Conservation (phyloP, 2,329 filamentous ascomycete genomes). For the Fusarium pseudocircinatum region DNA sequence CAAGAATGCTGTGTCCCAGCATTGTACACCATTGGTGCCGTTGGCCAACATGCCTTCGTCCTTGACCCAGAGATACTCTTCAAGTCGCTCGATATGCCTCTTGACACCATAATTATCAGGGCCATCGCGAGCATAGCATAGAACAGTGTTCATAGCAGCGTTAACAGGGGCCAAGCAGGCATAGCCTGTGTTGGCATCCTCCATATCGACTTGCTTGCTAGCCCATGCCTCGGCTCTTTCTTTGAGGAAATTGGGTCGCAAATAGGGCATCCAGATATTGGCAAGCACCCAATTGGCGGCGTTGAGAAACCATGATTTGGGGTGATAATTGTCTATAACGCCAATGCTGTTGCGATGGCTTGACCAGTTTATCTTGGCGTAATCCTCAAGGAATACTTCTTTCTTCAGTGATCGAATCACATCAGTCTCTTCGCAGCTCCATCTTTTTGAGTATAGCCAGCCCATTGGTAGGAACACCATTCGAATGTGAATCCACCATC, state of each 20-base stretch:
- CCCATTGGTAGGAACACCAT: slow-evolving; percentile 95
- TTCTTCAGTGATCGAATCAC: slow-evolving; percentile 77
- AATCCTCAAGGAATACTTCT: slow-evolving; percentile 84
- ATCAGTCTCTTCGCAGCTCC: slow-evolving; percentile 79
- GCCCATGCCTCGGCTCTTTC: slow-evolving; percentile 81
- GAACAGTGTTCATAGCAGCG: slow-evolving; percentile 87
- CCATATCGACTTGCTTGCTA: slow-evolving; percentile 85
- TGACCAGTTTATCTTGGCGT: slow-evolving; percentile 80
- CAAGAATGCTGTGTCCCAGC: slow-evolving; percentile 93
- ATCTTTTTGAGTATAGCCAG: slow-evolving; percentile 86
- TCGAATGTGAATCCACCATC: slow-evolving; percentile 99
- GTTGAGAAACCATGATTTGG: slow-evolving; percentile 87
- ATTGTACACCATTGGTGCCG: slow-evolving; percentile 97
- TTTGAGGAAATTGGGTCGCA: slow-evolving; percentile 73
- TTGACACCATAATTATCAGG: slow-evolving; percentile 76
- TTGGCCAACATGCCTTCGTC: slow-evolving; percentile 93
- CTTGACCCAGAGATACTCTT: slow-evolving; percentile 93
- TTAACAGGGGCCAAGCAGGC: slow-evolving; percentile 89
- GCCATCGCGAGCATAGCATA: slow-evolving; percentile 86
- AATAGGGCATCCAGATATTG: slow-evolving; percentile 81
- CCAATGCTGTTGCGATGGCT: slow-evolving; percentile 85
- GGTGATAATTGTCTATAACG: slow-evolving; percentile 86
- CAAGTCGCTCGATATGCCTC: slow-evolving; percentile 80
- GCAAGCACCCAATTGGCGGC: slow-evolving; percentile 80
- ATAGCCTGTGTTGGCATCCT: slow-evolving; percentile 93